A percentile compares a stretch with the other conserved stretches of the same genome.
Conservation (phyloP, 805 yeast species). For the Vanderwaltozyma polyspora region DNA sequence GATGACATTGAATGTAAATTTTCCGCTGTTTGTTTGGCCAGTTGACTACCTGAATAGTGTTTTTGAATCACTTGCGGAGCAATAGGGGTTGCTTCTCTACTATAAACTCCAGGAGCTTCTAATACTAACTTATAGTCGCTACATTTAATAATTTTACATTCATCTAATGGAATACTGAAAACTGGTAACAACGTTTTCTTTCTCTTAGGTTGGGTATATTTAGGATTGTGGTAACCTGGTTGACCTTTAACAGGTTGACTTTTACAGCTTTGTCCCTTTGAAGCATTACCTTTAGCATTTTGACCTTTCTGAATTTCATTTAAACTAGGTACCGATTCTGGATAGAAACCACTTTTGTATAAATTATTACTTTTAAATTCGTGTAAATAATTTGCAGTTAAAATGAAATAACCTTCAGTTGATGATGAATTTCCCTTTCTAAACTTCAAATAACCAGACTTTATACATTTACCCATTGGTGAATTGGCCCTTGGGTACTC, state of each 20-base stretch:
- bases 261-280: background rate
- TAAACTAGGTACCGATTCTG: background rate
- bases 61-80: background rate
- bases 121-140: constrained; percentile 20
- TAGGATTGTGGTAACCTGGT: background rate
- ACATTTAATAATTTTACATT: constrained; percentile 24
- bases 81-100: background rate
- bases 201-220: too few relatives aligned
- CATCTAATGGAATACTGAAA: constrained; percentile 32
- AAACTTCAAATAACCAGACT: constrained; percentile 45
- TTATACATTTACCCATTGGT: constrained; percentile 40
- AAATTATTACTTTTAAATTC: constrained; percentile 42
- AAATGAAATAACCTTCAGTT: constrained; percentile 50
- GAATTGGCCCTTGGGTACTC: constrained; percentile 44
- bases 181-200: constrained; percentile 41
- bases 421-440: background rate
- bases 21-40: background rate
- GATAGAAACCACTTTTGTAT: constrained; percentile 9
- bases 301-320: background rate
- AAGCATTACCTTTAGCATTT: background rate
- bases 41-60: background rate
- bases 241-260: background rate
- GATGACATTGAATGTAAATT: background rate
- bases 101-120: constrained; percentile 2
- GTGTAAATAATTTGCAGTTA: constrained; percentile 56